Evolutionary conservation across 2,329 filamentous ascomycete genomes (phyloP).

Genomic region (Coniochaeta prunicola): DNA sequence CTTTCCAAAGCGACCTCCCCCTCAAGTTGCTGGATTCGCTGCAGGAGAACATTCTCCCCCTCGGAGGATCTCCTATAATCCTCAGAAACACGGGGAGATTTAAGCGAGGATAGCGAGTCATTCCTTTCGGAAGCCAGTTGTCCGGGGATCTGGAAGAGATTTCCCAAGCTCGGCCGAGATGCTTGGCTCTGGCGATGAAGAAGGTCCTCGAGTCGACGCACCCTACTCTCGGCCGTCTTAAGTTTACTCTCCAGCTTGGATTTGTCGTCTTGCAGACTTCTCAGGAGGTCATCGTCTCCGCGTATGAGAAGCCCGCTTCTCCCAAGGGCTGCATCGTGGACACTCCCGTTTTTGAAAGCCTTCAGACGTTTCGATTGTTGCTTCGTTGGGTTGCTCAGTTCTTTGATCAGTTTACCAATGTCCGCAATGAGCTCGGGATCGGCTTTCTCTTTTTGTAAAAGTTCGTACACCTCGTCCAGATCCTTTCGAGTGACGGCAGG

Average conservation of each 20-base stretch:
- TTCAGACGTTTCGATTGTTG: slow-evolving; percentile 82
- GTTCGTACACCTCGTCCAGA: slow-evolving; percentile 64
- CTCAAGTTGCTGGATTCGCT: slow-evolving; percentile 60
- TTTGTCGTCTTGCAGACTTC: slow-evolving; percentile 78
- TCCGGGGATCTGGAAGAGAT: slow-evolving; percentile 44
- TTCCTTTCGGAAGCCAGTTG: slow-evolving; percentile 40
- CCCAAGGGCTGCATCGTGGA: slow-evolving; percentile 86
- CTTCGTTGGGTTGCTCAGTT: slow-evolving; percentile 74
- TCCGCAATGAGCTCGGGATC: slow-evolving; percentile 63
- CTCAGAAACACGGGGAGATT: slow-evolving; percentile 30
- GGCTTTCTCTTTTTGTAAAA: slow-evolving; percentile 56
- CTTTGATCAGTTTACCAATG: slow-evolving; percentile 67
- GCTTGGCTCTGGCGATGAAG: slow-evolving; percentile 73
- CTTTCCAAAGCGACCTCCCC: slow-evolving; percentile 69
- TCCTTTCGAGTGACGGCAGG: slow-evolving; percentile 70
- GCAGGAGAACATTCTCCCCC: slow-evolving; percentile 33
- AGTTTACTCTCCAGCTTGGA: slow-evolving; percentile 64
- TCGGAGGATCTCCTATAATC: slow-evolving; percentile 40
- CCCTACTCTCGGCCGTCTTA: slow-evolving; percentile 79
- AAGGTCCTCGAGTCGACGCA: slow-evolving; percentile 85
- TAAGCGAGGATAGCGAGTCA: slow-evolving; percentile 42
- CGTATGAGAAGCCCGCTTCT: slow-evolving; percentile 77
- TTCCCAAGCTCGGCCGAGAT: slow-evolving; percentile 44
- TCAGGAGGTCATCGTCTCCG: slow-evolving; percentile 77
- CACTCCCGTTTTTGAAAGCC: slow-evolving; percentile 92